Evolutionary conservation across 805 yeast species (phyloP), one percentile per base, ranked within the genome.

Genomic region (Ogataea pilisensis): DNA sequence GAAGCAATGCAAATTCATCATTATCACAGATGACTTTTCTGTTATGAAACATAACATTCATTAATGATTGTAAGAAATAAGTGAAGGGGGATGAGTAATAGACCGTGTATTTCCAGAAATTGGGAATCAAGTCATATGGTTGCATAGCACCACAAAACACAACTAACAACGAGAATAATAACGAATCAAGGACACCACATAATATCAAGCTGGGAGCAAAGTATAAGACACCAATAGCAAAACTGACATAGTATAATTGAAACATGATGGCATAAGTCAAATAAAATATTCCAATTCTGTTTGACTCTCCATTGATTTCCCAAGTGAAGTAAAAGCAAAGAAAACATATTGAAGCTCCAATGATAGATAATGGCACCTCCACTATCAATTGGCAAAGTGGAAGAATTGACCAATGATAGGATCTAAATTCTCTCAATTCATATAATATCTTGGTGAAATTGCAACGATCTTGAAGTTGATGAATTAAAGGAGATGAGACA

Each of bases 361-460:
- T 47, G n/a, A 72, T 49, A 38, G 74, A 74, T 60, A 76, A 78
- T 2, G 85, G 84, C 8, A 77, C 48, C 54, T 82, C 88, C 34
- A 69, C 65, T 17, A 75, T 34, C 40, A 69, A 63, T 51, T 78
- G 77, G 5, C 78, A 61, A n/a, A 78, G 32, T 31, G 79, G 57
- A 58, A 81, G 59, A 6, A 49, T 76, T 29, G 76, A 65, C 86
- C 86, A 81, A 51, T 78, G 80, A 62, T 75, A 81, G 31, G 82
- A 79, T 51, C 79, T 72, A 18, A 75, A 69, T 53, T 82, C 88
- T 49, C 87, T 69, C 6, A 73, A 79, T 58, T 80, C 86, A 50
- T 62, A 82, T 22, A 79, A 55, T 33, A 20, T 26, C 22, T 25
- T 34, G 7, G 36, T 20, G 13, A 24, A n/a, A n/a, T 16, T 24